Percentiles rank a stretch among this genome's conserved stretches.
Conservation (phyloP, 805 yeast genomes). For the Yarrowia hollandica region DNA sequence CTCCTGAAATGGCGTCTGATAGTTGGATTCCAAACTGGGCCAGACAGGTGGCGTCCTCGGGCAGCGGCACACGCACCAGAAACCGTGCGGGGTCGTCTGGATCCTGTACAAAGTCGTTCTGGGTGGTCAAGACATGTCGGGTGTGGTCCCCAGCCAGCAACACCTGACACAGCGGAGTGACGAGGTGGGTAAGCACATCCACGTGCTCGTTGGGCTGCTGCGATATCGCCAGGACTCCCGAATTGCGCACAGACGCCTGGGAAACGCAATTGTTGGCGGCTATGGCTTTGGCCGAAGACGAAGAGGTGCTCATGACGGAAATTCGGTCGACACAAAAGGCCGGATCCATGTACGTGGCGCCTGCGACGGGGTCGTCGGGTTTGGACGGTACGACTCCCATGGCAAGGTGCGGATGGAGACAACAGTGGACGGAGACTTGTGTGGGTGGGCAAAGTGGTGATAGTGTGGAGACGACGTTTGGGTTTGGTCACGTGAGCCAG, state of each 20-base stretch:
- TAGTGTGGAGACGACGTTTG: not conserved
- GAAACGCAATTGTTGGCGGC: slow-evolving; percentile 12
- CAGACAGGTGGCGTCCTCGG: slow-evolving; percentile 30
- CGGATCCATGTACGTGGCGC: slow-evolving; percentile 19
- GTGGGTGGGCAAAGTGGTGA: too few relatives aligned
- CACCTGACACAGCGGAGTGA: not conserved
- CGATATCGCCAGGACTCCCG: slow-evolving; percentile 18
- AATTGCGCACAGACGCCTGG: slow-evolving; percentile 4
- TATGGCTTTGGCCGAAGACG: slow-evolving; percentile 22
- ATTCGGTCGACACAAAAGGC: slow-evolving; percentile 21
- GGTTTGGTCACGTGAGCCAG: too few relatives aligned
- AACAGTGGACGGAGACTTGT: too few relatives aligned
- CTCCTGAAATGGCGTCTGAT: slow-evolving; percentile 34
- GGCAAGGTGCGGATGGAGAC: too few relatives aligned
- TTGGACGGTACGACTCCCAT: slow-evolving; percentile 27
- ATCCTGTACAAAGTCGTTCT: slow-evolving; percentile 30
- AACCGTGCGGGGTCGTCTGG: slow-evolving; percentile 30
- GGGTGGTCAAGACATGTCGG: not conserved
- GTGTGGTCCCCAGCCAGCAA: not conserved
- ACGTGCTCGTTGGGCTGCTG: slow-evolving; percentile 6
- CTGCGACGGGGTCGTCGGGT: slow-evolving; percentile 2
- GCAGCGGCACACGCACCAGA: slow-evolving; percentile 34
- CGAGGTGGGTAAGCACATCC: slow-evolving; percentile 18
- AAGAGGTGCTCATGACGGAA: slow-evolving; percentile 20
- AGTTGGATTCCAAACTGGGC: slow-evolving; percentile 32